Percentiles rank a stretch among this genome's conserved stretches.
Conservation (phyloP, 768 basidiomycete genomes). For the Cystobasidium tubakii region DNA sequence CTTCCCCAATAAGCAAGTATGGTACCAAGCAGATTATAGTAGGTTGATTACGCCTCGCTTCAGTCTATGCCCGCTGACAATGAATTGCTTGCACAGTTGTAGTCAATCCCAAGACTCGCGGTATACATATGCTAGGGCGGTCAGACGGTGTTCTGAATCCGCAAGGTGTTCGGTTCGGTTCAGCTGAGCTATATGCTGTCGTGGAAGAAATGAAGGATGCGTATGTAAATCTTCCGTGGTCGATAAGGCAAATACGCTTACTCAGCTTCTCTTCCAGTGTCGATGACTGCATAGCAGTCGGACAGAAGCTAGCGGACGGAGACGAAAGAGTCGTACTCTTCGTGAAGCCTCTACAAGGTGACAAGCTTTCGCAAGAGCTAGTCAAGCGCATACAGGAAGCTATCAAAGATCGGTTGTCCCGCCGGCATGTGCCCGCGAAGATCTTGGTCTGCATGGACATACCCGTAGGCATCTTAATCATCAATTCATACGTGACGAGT, state of each 20-base stretch:
- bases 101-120: constrained; percentile 38
- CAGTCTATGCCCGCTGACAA: constrained; percentile 1
- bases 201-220: constrained; percentile 44
- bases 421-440: constrained; percentile 44
- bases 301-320: constrained; percentile 43
- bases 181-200: constrained; percentile 38
- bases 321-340: constrained; percentile 47
- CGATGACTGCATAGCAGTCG: constrained; percentile 45
- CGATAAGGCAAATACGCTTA: neutral
- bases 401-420: constrained; percentile 39
- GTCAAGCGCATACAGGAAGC: constrained; percentile 38
- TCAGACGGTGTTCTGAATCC: constrained; percentile 43
- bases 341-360: constrained; percentile 41
- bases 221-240: neutral
- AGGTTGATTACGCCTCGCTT: neutral
- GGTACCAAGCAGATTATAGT: constrained; percentile 44
- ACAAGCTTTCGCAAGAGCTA: constrained; percentile 30
- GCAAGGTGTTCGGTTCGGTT: constrained; percentile 44
- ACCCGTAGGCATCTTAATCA: constrained; percentile 4
- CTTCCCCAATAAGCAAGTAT: constrained; percentile 41
- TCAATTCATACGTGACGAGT: neutral
- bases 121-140: constrained; percentile 43
- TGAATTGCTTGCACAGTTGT: constrained; percentile 26
- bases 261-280: constrained; percentile 25
- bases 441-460: constrained; percentile 40